phyloP scores from a whole-genome alignment of 2,329 filamentous ascomycete genomes.

The Epichloe typhina region DNA sequence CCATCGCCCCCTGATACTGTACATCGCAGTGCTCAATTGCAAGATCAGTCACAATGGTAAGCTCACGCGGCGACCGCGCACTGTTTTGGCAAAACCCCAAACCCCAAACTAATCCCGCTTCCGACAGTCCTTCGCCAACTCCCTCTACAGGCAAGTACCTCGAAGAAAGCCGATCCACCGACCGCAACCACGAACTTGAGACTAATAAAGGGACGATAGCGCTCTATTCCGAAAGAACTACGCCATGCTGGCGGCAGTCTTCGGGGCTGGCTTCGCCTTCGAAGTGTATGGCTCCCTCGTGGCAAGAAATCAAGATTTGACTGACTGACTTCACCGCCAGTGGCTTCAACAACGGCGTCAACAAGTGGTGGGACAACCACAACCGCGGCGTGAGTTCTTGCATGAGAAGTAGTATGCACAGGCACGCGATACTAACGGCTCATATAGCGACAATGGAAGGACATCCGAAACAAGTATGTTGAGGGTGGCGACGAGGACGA shows the following conservation, averaged over 20 bases:
- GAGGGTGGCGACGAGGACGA: conserved; percentile 56
- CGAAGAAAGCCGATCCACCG: conserved; percentile 8
- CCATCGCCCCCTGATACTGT: conserved; percentile 13
- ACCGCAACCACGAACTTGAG: conserved; percentile 7
- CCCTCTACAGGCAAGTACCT: conserved; percentile 27
- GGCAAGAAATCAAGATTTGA: conserved; percentile 9
- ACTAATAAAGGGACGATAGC: conserved; percentile 36
- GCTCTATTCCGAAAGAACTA: conserved; percentile 75
- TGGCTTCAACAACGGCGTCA: conserved; percentile 67
- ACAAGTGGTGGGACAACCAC: conserved; percentile 78
- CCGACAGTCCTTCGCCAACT: conserved; percentile 21
- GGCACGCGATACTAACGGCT: conserved; percentile 14
- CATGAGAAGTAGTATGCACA: not conserved
- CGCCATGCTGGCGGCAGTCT: conserved; percentile 77
- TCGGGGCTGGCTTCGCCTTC: conserved; percentile 76
- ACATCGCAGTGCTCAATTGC: conserved; percentile 18
- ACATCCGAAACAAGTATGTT: conserved; percentile 86
- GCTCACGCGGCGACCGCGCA: conserved; percentile 1
- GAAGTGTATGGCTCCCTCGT: conserved; percentile 60
- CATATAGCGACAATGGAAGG: conserved; percentile 93
- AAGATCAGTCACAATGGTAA: conserved; percentile 25
- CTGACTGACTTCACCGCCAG: conserved; percentile 36
- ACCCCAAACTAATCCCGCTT: conserved; percentile 23
- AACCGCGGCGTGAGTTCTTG: conserved; percentile 72
- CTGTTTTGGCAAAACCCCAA: not conserved